Percentiles rank a stretch among this genome's conserved stretches.
Conservation (phyloP, 139 green algal species). For the Nannochloris sp. region DNA sequence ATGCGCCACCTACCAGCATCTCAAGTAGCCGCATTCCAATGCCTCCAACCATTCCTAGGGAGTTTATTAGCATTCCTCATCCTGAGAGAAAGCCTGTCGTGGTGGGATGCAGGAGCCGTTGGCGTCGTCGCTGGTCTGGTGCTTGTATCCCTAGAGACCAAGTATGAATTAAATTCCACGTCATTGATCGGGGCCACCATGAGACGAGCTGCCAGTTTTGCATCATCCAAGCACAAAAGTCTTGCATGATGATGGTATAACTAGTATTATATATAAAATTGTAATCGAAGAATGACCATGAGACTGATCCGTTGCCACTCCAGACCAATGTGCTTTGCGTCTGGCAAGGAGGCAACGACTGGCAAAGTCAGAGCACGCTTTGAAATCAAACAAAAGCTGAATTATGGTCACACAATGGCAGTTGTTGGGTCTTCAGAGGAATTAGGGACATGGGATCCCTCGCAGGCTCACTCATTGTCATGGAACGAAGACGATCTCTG, state of each 20-base stretch:
- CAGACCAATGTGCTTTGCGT: neutral
- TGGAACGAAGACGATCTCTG: slow-evolving; percentile 46
- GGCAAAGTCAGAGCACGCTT: neutral
- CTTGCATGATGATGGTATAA: neutral
- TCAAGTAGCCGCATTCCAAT: slow-evolving; percentile 60
- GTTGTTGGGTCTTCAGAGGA: slow-evolving; percentile 29
- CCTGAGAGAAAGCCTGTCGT: slow-evolving; percentile 36
- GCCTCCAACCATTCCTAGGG: slow-evolving; percentile 57
- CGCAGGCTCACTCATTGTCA: slow-evolving; percentile 15
- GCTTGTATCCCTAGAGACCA: slow-evolving; percentile 20
- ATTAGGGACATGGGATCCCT: slow-evolving; percentile 33
- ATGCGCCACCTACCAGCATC: slow-evolving; percentile 45
- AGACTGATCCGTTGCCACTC: neutral
- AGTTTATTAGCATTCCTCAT: slow-evolving; percentile 45
- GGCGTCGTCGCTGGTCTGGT: slow-evolving; percentile 46
- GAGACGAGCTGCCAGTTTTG: neutral
- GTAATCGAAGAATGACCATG: neutral
- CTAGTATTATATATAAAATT: neutral
- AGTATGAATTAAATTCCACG: neutral
- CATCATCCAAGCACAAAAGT: neutral
- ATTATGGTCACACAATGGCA: slow-evolving; percentile 24
- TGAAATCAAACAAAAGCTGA: slow-evolving; percentile 7
- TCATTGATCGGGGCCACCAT: slow-evolving; percentile 1
- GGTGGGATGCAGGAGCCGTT: slow-evolving; percentile 51
- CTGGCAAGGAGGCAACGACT: neutral